Conservation (phyloP, 352 stramenopile species). For the Lagenidium giganteum region DNA sequence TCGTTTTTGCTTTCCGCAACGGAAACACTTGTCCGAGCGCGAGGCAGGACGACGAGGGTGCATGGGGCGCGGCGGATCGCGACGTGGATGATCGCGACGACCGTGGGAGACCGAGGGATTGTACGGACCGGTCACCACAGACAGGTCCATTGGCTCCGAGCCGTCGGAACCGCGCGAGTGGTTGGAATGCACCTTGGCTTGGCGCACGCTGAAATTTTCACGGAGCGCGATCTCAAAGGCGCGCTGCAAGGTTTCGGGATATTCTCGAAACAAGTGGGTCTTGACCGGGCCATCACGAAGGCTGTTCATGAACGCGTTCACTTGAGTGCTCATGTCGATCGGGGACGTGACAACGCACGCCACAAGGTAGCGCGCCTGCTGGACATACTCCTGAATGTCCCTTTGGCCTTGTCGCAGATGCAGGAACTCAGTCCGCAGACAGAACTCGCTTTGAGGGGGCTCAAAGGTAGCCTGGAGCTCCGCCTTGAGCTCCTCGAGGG, state of each 20-base stretch:
- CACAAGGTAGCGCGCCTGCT: slow-evolving; percentile 11
- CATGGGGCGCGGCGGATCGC: too few relatives aligned
- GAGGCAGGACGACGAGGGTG: too few relatives aligned
- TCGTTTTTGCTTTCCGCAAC: too few relatives aligned
- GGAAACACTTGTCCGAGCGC: too few relatives aligned
- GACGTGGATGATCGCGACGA: too few relatives aligned
- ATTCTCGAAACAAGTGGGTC: slow-evolving; percentile 5
- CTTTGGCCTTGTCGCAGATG: slow-evolving; percentile 9
- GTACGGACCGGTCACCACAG: too few relatives aligned
- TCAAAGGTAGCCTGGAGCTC: slow-evolving; percentile 7
- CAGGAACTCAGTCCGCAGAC: slow-evolving; percentile 5
- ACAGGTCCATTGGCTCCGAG: slow-evolving; percentile 10
- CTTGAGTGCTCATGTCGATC: slow-evolving; percentile 7
- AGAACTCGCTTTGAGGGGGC: slow-evolving; percentile 8
- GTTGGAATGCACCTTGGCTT: slow-evolving; percentile 3
- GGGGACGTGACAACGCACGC: slow-evolving; percentile 2
- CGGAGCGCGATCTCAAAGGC: slow-evolving; percentile 1
- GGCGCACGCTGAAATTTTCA: slow-evolving; percentile 9
- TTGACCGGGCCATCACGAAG: slow-evolving; percentile 10
- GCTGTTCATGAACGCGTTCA: slow-evolving; percentile 7
- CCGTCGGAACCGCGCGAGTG: too few relatives aligned
- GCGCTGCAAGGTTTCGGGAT: slow-evolving; percentile 7
- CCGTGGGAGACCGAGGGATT: too few relatives aligned
- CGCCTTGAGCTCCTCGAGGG: slow-evolving; percentile 4
- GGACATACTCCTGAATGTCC: slow-evolving; percentile 9